Conservation (phyloP, 306 rosid genomes). For the Vigna angularis region DNA sequence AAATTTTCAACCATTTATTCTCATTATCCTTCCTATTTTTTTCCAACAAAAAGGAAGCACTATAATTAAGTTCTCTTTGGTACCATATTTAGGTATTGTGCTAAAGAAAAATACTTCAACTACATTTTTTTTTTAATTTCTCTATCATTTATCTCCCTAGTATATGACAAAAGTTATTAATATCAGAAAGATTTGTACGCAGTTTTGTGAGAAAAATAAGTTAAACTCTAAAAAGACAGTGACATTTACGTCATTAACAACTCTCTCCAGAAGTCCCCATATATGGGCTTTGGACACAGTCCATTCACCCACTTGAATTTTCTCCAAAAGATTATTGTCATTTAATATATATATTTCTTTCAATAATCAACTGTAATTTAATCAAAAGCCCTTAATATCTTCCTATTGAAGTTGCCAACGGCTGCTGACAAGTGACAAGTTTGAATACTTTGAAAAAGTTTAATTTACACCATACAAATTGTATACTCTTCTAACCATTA, state of each 20-base stretch:
- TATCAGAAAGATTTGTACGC: background rate
- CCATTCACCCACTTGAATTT: background rate
- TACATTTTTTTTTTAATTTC: background rate
- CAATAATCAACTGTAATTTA: too few species aligned
- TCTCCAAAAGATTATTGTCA: background rate
- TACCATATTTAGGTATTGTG: too few species aligned
- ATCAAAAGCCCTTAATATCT: background rate
- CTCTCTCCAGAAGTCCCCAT: background rate
- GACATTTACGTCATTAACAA: background rate
- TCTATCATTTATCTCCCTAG: background rate
- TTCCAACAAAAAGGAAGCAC: too few species aligned
- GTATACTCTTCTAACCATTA: background rate
- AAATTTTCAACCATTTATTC: too few species aligned
- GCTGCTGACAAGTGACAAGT: slow-evolving; percentile 7
- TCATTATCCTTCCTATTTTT: too few species aligned
- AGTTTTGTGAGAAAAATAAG: background rate
- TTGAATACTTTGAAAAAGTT: background rate
- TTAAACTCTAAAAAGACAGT: background rate
- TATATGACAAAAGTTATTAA: background rate
- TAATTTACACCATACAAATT: background rate
- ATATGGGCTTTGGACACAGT: background rate
- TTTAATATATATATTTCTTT: background rate
- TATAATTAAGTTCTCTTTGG: too few species aligned
- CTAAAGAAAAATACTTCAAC: too few species aligned
- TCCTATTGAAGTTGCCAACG: background rate